Evolutionary conservation across 164 flowering plant species (phyloP).

Genomic region (Piper betle): DNA sequence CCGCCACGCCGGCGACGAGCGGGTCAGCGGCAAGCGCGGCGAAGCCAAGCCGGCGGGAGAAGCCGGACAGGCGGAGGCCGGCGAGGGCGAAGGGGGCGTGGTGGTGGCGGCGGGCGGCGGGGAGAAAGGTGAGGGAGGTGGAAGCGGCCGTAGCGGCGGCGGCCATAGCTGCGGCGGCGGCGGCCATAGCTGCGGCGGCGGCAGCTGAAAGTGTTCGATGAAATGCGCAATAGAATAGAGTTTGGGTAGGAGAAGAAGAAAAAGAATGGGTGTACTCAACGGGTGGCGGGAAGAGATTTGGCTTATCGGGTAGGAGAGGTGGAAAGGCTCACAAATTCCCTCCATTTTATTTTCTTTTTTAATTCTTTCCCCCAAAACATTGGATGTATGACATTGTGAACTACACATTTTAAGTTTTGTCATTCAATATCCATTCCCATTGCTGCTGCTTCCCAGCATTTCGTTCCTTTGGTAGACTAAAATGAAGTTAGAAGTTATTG

Average conservation of each 20-base stretch:
- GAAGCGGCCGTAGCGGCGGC: constrained; percentile 43
- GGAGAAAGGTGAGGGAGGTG: constrained; percentile 25
- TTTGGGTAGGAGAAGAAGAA: constrained; percentile 3
- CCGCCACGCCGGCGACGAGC: constrained; percentile 24
- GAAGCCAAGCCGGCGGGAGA: constrained; percentile 37
- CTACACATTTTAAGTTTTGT: too few relatives aligned
- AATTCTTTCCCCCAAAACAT: too few relatives aligned
- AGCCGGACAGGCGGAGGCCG: constrained; percentile 11
- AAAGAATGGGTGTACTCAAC: not conserved
- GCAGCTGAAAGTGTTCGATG: not conserved
- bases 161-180: constrained; percentile 25
- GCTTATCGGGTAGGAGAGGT: constrained; percentile 66
- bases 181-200: constrained; percentile 15
- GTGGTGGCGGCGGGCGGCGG: constrained; percentile 14
- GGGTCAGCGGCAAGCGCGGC: constrained; percentile 30
- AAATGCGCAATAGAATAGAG: not conserved
- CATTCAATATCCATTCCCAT: too few relatives aligned
- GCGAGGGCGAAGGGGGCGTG: constrained; percentile 8
- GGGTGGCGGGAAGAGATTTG: constrained; percentile 6
- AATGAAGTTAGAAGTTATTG: too few relatives aligned
- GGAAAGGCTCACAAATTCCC: constrained; percentile 9
- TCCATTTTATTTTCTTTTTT: too few relatives aligned
- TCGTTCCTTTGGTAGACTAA: too few relatives aligned
- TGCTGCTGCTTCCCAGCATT: too few relatives aligned
- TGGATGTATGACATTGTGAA: too few relatives aligned